A percentile compares a stretch with the other conserved stretches of the same genome.
Evolutionary conservation across 2,329 filamentous ascomycete genomes (phyloP).

Genomic region (Zymoseptoria tritici): DNA sequence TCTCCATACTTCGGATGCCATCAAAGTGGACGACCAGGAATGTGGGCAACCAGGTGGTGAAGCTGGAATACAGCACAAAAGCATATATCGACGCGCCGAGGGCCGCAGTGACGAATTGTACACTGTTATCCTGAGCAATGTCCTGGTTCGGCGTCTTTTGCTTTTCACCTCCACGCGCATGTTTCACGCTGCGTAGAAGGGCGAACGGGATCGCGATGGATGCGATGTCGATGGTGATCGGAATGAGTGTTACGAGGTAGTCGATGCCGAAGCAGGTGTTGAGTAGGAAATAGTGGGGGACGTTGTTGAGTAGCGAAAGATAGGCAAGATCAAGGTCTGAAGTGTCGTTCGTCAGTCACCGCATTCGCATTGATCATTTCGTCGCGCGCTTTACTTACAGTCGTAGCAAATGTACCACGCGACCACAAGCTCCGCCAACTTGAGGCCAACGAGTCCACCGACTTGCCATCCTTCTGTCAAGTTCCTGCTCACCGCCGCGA

Average conservation of each 20-base stretch:
- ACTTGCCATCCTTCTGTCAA: conserved; percentile 58
- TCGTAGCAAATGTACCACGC: conserved; percentile 71
- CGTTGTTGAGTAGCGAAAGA: conserved; percentile 57
- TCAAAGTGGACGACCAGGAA: conserved; percentile 70
- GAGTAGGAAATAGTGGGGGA: conserved; percentile 69
- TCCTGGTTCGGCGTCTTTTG: conserved; percentile 42
- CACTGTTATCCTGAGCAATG: conserved; percentile 52
- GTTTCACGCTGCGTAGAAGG: conserved; percentile 61
- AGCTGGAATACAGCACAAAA: conserved; percentile 61
- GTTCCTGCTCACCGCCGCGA: conserved; percentile 59
- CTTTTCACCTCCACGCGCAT: conserved; percentile 47
- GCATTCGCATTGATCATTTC: background rate
- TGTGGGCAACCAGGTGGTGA: conserved; percentile 61
- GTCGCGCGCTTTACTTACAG: conserved; percentile 41
- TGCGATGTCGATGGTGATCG: conserved; percentile 60
- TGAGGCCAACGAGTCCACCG: conserved; percentile 46
- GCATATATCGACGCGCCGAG: conserved; percentile 68
- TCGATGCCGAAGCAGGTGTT: conserved; percentile 69
- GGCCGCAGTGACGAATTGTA: conserved; percentile 57
- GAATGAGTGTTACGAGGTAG: conserved; percentile 51
- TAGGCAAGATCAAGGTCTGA: conserved; percentile 38
- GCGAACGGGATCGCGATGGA: conserved; percentile 67
- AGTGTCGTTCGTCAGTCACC: conserved; percentile 6
- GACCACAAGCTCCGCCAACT: conserved; percentile 59
- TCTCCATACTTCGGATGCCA: conserved; percentile 60